Evolutionary conservation across 495 filamentous ascomycete genomes (phyloP).

Genomic region (Xeromyces bisporus): DNA sequence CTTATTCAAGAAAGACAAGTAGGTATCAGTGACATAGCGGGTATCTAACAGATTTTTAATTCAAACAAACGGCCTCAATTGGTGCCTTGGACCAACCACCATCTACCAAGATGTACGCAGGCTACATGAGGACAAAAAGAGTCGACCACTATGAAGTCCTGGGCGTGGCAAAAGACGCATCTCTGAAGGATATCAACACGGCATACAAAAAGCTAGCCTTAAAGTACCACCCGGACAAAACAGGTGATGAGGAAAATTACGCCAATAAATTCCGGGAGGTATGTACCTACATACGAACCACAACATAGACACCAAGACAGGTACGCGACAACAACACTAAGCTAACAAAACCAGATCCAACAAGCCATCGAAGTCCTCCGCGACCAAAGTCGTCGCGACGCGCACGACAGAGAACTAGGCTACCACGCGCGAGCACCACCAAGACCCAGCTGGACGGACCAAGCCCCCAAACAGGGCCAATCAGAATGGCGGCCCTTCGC

Average conservation of each 20-base stretch:
- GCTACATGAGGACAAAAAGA: not conserved
- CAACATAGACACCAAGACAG: too few species aligned
- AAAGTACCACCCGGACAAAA: constrained; percentile 46
- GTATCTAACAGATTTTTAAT: too few species aligned
- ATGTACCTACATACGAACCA: too few species aligned
- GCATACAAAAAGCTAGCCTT: constrained; percentile 34
- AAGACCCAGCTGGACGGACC: not conserved
- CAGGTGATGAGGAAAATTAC: constrained; percentile 22
- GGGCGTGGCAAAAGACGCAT: constrained; percentile 16
- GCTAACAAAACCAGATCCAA: constrained; percentile 22
- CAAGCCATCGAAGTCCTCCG: constrained; percentile 24
- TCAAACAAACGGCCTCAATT: too few species aligned
- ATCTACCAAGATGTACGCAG: too few species aligned
- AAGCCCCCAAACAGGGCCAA: not conserved
- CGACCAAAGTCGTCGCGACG: constrained; percentile 11
- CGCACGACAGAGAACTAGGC: constrained; percentile 9
- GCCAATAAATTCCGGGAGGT: constrained; percentile 29
- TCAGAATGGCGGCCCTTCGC: constrained; percentile 3
- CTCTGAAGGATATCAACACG: constrained; percentile 22
- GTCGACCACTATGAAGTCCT: constrained; percentile 23
- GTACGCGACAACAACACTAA: too few species aligned
- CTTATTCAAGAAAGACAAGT: too few species aligned
- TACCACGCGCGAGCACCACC: not conserved
- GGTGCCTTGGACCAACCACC: too few species aligned
- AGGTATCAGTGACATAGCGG: too few species aligned